phyloP scores from a whole-genome alignment of 148 eudicot species.

The Silene conica region DNA sequence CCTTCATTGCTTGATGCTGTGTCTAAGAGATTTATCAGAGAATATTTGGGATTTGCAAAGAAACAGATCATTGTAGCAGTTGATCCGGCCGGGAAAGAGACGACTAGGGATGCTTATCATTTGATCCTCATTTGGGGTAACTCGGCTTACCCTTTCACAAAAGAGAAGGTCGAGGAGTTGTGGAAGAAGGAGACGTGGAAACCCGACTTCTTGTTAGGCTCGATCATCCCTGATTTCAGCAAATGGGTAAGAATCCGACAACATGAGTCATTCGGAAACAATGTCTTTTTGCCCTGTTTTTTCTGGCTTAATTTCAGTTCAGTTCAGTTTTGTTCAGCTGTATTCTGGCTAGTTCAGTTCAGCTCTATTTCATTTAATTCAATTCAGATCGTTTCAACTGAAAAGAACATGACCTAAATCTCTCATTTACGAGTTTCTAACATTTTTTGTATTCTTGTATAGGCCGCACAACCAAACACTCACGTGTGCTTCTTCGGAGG shows the following conservation, averaged over 20 bases:
- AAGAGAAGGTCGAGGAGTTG: background rate
- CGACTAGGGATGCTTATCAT: constrained; percentile 42
- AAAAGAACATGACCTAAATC: no score
- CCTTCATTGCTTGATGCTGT: constrained; percentile 67
- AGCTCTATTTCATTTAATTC: no score
- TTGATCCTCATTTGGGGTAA: constrained; percentile 11
- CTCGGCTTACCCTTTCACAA: constrained; percentile 6
- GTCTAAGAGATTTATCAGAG: constrained; percentile 55
- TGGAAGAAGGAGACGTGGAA: constrained; percentile 11
- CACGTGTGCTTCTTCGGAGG: constrained; percentile 78
- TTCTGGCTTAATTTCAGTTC: no score
- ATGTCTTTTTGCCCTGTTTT: no score
- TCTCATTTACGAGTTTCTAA: no score
- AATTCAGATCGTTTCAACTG: no score
- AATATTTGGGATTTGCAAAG: constrained; percentile 59
- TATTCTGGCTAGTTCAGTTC: no score
- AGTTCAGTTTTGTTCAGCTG: no score
- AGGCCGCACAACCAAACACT: constrained; percentile 25
- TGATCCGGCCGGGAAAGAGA: constrained; percentile 73
- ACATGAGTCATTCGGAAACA: background rate
- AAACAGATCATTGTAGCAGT: constrained; percentile 59
- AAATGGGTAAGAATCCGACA: constrained; percentile 8
- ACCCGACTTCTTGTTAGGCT: constrained; percentile 1
- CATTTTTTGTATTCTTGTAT: background rate
- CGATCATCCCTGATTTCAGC: background rate